Percentiles rank a stretch among this genome's conserved stretches.
These are phyloP conservation scores for Punica granatum DNA, from an alignment of 345 rosid species.

Conservation along the genomic window DNA sequence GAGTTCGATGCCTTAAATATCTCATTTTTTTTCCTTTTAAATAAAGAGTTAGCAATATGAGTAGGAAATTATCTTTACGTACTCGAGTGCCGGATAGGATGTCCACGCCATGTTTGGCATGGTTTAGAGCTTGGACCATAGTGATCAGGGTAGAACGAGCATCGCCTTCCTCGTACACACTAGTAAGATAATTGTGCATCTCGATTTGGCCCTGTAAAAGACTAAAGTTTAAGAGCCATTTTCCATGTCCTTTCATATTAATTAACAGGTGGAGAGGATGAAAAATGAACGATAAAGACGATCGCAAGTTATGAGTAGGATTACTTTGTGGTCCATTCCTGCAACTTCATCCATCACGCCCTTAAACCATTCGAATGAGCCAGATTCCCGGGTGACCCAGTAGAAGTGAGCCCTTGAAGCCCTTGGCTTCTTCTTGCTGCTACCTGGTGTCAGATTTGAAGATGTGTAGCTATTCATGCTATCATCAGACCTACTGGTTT, in stretches of 20 bases:
- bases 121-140: conserved; percentile 95
- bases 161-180: conserved; percentile 97
- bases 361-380: conserved; percentile 94
- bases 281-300: not conserved
- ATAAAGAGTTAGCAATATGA: not conserved
- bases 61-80: conserved; percentile 8
- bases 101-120: conserved; percentile 96
- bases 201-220: conserved; percentile 96
- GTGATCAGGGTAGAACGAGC: conserved; percentile 93
- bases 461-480: conserved; percentile 71
- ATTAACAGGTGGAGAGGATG: not conserved
- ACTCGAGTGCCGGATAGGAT: conserved; percentile 93
- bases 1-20: not conserved
- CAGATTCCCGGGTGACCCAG: conserved; percentile 96
- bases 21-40: not conserved
- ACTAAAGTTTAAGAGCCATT: not conserved
- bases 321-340: conserved; percentile 83
- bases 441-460: conserved; percentile 28
- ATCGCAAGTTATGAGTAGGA: not conserved
- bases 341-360: conserved; percentile 96
- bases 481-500: conserved; percentile 53
- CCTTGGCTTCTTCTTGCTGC: conserved; percentile 47
- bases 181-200: conserved; percentile 91
- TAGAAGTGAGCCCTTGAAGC: conserved; percentile 78
- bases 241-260: not conserved